Percentiles rank a stretch among this genome's conserved stretches.
Evolutionary conservation across 768 basidiomycete species (phyloP).

Genomic region (Butyriboletus loyo): DNA sequence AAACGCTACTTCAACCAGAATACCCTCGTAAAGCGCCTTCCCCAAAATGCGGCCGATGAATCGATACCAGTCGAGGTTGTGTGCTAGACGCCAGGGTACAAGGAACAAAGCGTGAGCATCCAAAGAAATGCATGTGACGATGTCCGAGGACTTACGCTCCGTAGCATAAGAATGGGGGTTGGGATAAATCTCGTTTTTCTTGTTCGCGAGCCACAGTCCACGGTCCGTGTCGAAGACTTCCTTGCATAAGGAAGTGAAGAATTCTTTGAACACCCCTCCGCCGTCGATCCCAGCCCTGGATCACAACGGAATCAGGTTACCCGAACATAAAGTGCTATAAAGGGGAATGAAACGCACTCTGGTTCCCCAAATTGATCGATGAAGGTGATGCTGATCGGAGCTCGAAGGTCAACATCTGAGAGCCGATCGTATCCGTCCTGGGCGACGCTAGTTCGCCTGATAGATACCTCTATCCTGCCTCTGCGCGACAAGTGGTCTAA

Average conservation of each 20-base stretch:
- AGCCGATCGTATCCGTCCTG: slow-evolving; percentile 91
- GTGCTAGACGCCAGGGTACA: slow-evolving; percentile 42
- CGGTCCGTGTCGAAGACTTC: slow-evolving; percentile 95
- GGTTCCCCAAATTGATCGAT: slow-evolving; percentile 84
- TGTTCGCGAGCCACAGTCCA: slow-evolving; percentile 89
- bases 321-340: background rate
- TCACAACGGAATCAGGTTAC: background rate
- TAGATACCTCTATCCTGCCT: slow-evolving; percentile 26
- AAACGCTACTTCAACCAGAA: slow-evolving; percentile 91
- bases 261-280: slow-evolving; percentile 97
- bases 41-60: slow-evolving; percentile 93
- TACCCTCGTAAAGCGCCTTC: slow-evolving; percentile 95
- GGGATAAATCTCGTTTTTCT: slow-evolving; percentile 92
- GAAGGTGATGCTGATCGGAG: slow-evolving; percentile 86
- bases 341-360: slow-evolving; percentile 54
- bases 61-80: slow-evolving; percentile 87
- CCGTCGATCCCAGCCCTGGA: slow-evolving; percentile 88
- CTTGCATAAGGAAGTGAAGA: slow-evolving; percentile 87
- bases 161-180: slow-evolving; percentile 91
- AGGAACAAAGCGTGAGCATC: background rate
- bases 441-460: slow-evolving; percentile 70
- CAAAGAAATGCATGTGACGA: background rate
- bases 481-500: slow-evolving; percentile 15
- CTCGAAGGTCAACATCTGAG: slow-evolving; percentile 73
- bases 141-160: slow-evolving; percentile 55